These are phyloP conservation scores for Nakazawaea wyomingensis DNA, from an alignment of 805 yeast species.

Conservation along the genomic window DNA sequence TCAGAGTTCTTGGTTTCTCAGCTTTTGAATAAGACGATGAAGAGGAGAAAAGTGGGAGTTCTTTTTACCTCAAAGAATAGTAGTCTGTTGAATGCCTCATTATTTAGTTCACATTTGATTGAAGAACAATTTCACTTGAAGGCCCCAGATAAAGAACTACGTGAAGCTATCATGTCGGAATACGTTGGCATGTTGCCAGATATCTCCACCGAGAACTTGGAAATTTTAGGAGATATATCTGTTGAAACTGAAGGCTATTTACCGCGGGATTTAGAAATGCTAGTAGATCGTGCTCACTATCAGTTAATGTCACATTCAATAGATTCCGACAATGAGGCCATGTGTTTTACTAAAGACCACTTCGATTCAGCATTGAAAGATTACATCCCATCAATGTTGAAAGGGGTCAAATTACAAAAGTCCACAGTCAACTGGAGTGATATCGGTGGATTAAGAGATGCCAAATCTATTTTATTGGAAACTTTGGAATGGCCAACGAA, in stretches of 20 bases:
- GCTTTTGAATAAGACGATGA: conserved; percentile 35
- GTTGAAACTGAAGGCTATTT: conserved; percentile 84
- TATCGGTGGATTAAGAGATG: conserved; percentile 81
- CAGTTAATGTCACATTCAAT: conserved; percentile 28
- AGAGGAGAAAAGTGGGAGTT: conserved; percentile 47
- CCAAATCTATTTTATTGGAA: conserved; percentile 72
- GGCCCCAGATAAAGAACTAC: conserved; percentile 63
- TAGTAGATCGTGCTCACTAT: conserved; percentile 66
- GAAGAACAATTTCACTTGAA: conserved; percentile 55
- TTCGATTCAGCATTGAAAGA: conserved; percentile 58
- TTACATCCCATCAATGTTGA: conserved; percentile 72
- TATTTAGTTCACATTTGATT: conserved; percentile 66
- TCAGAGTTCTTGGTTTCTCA: conserved; percentile 50
- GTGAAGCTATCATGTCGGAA: conserved; percentile 40
- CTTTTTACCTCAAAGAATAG: conserved; percentile 61
- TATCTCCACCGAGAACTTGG: conserved; percentile 29
- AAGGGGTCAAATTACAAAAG: conserved; percentile 84
- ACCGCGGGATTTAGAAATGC: conserved; percentile 71
- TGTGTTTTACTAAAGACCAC: conserved; percentile 24
- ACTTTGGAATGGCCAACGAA: conserved; percentile 97
- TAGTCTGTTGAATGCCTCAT: conserved; percentile 54
- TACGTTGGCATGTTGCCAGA: conserved; percentile 18
- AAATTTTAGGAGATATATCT: conserved; percentile 47
- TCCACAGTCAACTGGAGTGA: conserved; percentile 75
- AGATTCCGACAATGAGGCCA: neutral